phyloP scores from a whole-genome alignment of 164 flowering plant species.

The Vitis labrusca region DNA sequence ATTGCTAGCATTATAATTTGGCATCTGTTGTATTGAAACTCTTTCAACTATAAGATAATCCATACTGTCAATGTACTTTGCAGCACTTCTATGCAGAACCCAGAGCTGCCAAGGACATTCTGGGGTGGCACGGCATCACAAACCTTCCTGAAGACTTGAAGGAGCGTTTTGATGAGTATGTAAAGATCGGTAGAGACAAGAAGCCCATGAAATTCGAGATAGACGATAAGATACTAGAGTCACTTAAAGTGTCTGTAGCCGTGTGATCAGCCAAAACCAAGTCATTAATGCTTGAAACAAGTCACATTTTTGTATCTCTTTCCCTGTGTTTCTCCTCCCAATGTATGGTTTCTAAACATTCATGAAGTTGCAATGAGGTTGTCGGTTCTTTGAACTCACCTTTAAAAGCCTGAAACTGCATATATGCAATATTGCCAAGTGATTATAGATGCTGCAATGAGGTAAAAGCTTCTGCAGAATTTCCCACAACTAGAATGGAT shows the following conservation, averaged over 20 bases:
- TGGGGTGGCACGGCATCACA: conserved; percentile 75
- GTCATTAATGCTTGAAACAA: too few species aligned
- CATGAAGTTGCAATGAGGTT: too few species aligned
- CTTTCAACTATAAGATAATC: neutral
- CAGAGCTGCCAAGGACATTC: conserved; percentile 86
- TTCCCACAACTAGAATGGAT: too few species aligned
- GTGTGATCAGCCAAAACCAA: conserved; percentile 31
- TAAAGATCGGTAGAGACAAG: conserved; percentile 92
- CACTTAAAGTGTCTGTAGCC: conserved; percentile 73
- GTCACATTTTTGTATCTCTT: too few species aligned
- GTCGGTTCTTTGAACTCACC: too few species aligned
- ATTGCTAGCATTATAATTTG: neutral
- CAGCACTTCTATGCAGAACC: conserved; percentile 99
- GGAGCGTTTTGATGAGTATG: conserved; percentile 85
- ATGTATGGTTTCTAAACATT: too few species aligned
- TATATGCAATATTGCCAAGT: too few species aligned
- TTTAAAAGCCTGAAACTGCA: too few species aligned
- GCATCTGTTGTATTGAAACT: neutral
- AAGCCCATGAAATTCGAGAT: conserved; percentile 71
- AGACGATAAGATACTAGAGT: conserved; percentile 85
- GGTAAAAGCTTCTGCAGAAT: too few species aligned
- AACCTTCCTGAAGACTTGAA: conserved; percentile 85
- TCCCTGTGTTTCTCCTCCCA: too few species aligned
- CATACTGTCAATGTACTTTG: conserved; percentile 7
- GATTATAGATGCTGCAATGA: too few species aligned